Conservation (phyloP, 129 eudicot genomes). For the Pulicaria dysenterica region DNA sequence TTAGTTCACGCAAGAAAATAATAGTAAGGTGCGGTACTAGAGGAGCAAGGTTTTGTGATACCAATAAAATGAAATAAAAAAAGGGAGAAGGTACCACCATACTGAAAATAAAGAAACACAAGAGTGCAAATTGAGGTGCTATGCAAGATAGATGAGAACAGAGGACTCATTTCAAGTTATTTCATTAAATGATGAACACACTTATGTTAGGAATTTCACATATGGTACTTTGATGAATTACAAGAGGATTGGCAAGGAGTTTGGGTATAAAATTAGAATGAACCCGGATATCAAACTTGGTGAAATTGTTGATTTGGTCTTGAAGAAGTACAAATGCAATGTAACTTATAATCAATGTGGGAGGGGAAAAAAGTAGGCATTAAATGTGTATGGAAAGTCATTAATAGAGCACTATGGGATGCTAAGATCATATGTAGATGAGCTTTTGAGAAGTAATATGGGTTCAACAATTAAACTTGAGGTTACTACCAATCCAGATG, state of each 20-base stretch:
- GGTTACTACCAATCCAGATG: too few relatives aligned
- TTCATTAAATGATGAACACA: background rate
- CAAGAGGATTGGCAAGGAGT: background rate
- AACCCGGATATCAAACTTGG: background rate
- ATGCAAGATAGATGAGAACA: background rate
- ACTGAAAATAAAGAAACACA: too few relatives aligned
- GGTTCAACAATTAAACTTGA: too few relatives aligned
- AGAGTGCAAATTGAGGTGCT: too few relatives aligned
- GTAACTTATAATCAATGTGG: background rate
- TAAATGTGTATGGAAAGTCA: background rate
- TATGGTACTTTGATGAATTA: background rate
- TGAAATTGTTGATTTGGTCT: background rate
- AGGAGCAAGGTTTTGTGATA: too few relatives aligned
- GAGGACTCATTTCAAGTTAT: background rate
- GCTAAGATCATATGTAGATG: too few relatives aligned
- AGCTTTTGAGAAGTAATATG: too few relatives aligned
- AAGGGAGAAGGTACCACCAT: too few relatives aligned
- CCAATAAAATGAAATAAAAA: too few relatives aligned
- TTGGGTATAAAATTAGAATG: background rate
- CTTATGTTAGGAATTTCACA: background rate
- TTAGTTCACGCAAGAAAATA: too few relatives aligned
- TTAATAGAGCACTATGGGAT: too few relatives aligned
- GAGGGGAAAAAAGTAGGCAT: background rate
- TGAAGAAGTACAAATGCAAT: background rate
- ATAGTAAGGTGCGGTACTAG: too few relatives aligned